These are phyloP conservation scores for Chytridium lagenaria DNA, from an alignment of 371 early-diverging fungal species.

Conservation along the genomic window DNA sequence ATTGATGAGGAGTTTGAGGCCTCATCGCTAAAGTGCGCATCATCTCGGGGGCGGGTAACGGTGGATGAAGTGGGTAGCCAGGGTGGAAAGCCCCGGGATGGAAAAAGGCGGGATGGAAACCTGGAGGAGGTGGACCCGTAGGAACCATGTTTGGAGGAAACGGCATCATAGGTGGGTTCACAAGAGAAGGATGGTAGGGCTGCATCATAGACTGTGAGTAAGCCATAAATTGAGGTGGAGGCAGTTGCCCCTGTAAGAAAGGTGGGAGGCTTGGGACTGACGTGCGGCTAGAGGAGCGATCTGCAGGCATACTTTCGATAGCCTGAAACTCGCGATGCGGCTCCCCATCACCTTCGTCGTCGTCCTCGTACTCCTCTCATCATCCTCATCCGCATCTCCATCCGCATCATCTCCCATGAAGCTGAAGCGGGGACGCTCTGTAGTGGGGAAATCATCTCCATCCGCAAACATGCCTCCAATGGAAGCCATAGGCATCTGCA, in stretches of 20 bases:
- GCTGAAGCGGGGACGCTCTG: neutral
- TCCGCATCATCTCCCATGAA: neutral
- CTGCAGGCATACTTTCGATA: neutral
- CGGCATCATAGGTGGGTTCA: neutral
- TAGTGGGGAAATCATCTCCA: neutral
- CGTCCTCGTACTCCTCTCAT: conserved; percentile 4
- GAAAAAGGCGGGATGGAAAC: neutral
- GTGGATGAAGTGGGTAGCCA: no score
- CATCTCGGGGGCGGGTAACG: no score
- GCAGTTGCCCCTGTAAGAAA: no score
- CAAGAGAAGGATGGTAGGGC: neutral
- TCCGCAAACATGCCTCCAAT: conserved; percentile 2
- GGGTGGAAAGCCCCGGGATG: neutral
- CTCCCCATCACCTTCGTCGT: conserved; percentile 1
- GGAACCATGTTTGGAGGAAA: no score
- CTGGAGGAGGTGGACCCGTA: no score
- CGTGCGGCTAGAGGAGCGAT: neutral
- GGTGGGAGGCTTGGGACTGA: neutral
- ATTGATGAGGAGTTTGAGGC: neutral
- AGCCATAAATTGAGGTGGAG: neutral
- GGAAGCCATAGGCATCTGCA: neutral
- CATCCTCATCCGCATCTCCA: conserved; percentile 2
- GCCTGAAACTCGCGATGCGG: neutral
- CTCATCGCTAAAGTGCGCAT: neutral
- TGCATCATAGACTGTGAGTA: neutral